Evolutionary conservation across 176 grass and related monocot species (phyloP).

Genomic region (Oryza meyeriana): DNA sequence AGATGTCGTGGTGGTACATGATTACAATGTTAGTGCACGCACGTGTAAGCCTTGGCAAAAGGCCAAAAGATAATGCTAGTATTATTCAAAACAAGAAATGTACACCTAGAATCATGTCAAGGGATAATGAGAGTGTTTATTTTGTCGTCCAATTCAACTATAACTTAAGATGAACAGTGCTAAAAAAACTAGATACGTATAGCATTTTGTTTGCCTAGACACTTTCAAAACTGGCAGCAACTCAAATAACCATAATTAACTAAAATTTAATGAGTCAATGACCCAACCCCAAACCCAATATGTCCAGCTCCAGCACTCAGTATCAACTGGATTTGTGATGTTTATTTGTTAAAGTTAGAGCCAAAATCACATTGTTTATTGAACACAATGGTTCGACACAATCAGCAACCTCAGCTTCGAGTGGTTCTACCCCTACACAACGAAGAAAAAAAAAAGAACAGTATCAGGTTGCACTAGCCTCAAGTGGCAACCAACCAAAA

Average conservation of each 20-base stretch:
- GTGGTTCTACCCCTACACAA: too few relatives aligned
- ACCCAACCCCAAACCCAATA: neutral
- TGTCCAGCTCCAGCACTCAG: neutral
- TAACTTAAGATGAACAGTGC: too few relatives aligned
- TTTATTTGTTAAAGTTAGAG: neutral
- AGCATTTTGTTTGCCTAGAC: too few relatives aligned
- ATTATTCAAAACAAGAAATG: neutral
- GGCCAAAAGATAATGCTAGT: too few relatives aligned
- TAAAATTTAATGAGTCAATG: neutral
- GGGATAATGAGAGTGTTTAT: too few relatives aligned
- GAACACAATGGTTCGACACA: neutral
- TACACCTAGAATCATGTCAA: neutral
- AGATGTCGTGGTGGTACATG: constrained; percentile 11
- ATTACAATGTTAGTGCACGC: constrained; percentile 35
- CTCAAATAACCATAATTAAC: too few relatives aligned
- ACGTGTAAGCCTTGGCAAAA: constrained; percentile 22
- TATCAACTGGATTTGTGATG: neutral
- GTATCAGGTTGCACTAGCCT: too few relatives aligned
- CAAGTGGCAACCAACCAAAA: too few relatives aligned
- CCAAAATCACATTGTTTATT: neutral
- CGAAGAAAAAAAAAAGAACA: too few relatives aligned
- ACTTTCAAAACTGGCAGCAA: too few relatives aligned
- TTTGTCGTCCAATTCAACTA: too few relatives aligned
- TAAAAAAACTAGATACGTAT: too few relatives aligned
- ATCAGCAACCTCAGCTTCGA: neutral